Base-by-base conservation (phyloP, 139 green algal genomes). In the Zygnema cylindricum region DNA sequence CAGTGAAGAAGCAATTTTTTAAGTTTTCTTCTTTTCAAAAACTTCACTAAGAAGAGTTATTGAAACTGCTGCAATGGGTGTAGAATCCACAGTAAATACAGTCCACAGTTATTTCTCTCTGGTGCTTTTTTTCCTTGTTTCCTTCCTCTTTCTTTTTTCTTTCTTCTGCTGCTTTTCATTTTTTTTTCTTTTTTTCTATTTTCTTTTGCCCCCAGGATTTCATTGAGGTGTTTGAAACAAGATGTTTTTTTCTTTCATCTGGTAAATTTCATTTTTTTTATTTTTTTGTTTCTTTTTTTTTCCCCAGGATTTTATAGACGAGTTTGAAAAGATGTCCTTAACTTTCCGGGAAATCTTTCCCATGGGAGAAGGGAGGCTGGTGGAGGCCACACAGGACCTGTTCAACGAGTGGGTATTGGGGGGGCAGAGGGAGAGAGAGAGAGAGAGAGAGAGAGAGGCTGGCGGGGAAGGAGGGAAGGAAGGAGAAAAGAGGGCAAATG, bases 321-420 rank as follows among this genome's bases (percentile, higher is more conserved):
- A 90, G 25, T 88, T 88, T 73, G 83, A 85, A 39, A 21, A 35
- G 35, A 85, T 43, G 1, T 78, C 82, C 1, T 21, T 3, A 1
- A 71, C 32, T 0, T 91, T 90, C 49, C 82, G 82, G 30, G 25
- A 21, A 35, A 87, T 91, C 43, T 91, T 91, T 55, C 87, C 87
- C 40, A 87, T 87, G 82, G 87, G 57, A 0, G 82, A 89, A 23
- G 32, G 69, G 16, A 69, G 42, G n/a, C 76, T 91, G 49, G 54
- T 54, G 3, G 86, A 79, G 2, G n/a, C 71, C 41, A 89, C 85
- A 36, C 42, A 35, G 3, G 30, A 85, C 0, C 38, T 89, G 0
- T 89, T 78, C 41, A 33, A 75, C 85, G 49, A 63, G 49, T 63
- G 49, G 7, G 49, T 16, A 63, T 63, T 63, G n/a, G n/a, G n/a